Base-by-base conservation (phyloP, 768 basidiomycete species). In the Xerocomellus chrysenteron region DNA sequence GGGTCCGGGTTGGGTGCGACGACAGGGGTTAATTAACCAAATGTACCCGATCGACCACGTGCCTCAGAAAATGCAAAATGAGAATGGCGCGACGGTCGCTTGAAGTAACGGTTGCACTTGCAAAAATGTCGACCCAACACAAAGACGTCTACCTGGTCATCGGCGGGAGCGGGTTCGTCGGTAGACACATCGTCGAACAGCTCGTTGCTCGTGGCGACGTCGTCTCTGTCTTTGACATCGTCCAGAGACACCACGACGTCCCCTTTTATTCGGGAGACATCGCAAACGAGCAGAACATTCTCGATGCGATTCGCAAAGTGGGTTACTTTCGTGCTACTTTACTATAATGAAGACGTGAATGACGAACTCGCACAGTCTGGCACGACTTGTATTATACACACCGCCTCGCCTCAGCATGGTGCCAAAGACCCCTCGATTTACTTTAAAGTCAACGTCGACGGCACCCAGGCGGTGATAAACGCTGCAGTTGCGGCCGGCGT, bases 371-470 rank as follows among this genome's bases (percentile, higher is more conserved):
- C 47, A 36, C 52, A 93, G 89, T 88, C 87, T 58, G 85, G 86
- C 39, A 81, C 93, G 28, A 94, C 92, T 0, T 92, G 90, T 65
- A 90, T 98, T 59, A 92, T 99, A 59, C 97, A 99, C 72, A 98
- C 95, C 11, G 97, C 95, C 17, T 95, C 94, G 8, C 86, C 86
- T 0, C 83, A 83, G 6, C 88, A 85, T 61, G 90, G 83, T 14
- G 80, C 78, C 50, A 82, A 83, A 54, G 79, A 90, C 61, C 78
- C 83, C 0, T 83, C 83, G 2, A 68, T 98, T 11, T 97, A 91
- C 76, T 87, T 83, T 74, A 92, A 90, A 68, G 96, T 99, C 65
- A 98, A 98, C 68, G 92, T 98, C 5, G 85, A 92, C 39, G 96
- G 94, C 8, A 96, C 94, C 1, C 82, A 82, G 62, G 84, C 90